A percentile compares a stretch with the other conserved stretches of the same genome.
Conservation (phyloP, 2,329 filamentous ascomycete genomes). For the Juglanconis sp. region DNA sequence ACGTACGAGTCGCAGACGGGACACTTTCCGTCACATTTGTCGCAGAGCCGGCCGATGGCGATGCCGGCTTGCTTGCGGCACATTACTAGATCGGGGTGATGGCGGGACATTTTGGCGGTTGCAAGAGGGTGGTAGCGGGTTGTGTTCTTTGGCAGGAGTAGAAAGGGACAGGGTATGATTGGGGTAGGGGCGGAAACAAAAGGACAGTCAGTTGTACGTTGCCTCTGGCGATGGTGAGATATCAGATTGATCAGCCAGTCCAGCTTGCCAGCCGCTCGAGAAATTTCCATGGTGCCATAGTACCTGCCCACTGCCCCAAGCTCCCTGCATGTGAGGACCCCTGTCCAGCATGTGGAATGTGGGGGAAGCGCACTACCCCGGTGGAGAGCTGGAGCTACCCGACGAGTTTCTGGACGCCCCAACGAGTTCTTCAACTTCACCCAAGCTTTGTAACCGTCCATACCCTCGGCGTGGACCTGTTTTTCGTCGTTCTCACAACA, state of each 20-base stretch:
- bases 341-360: neutral
- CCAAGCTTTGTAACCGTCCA: neutral
- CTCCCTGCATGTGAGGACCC: neutral
- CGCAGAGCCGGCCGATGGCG: slow-evolving; percentile 96
- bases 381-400: neutral
- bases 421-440: neutral
- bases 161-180: neutral
- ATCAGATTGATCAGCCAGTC: slow-evolving; percentile 1
- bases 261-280: slow-evolving; percentile 2
- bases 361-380: neutral
- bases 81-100: slow-evolving; percentile 98
- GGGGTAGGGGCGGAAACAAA: neutral
- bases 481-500: neutral
- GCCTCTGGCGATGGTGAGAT: neutral
- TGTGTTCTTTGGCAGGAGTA: neutral
- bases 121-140: neutral
- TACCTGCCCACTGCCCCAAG: neutral
- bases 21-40: slow-evolving; percentile 99
- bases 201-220: neutral
- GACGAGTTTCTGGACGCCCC: neutral
- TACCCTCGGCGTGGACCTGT: too few species aligned
- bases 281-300: neutral
- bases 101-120: slow-evolving; percentile 70
- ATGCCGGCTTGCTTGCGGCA: slow-evolving; percentile 98
- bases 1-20: slow-evolving; percentile 99